Evolutionary conservation across 306 rosid genomes (phyloP).

Genomic region (Dalbergia cultrata): DNA sequence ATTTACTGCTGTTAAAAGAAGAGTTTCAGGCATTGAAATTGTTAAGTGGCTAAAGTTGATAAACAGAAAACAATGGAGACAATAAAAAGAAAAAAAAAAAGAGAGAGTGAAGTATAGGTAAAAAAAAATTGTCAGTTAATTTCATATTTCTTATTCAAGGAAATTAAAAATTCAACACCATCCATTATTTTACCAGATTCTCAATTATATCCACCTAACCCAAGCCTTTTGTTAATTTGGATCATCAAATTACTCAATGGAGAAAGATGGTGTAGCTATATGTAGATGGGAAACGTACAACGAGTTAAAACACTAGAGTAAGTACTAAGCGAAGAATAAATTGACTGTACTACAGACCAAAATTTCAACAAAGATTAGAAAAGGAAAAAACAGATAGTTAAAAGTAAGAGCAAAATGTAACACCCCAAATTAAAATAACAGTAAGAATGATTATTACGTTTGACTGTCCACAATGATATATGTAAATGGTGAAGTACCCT

Average conservation of each 20-base stretch:
- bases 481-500: conserved; percentile 81
- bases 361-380: neutral
- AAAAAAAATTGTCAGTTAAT: neutral
- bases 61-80: neutral
- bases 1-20: conserved; percentile 8
- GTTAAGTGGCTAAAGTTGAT: conserved; percentile 1
- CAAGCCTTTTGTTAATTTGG: neutral
- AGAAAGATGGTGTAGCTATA: neutral
- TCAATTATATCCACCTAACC: neutral
- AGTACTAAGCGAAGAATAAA: neutral
- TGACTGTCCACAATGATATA: conserved; percentile 82
- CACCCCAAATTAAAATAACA: conserved; percentile 26
- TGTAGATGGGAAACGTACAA: neutral
- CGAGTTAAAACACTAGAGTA: neutral
- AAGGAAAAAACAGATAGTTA: neutral
- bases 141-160: conserved; percentile 21
- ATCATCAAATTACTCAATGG: neutral
- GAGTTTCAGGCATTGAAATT: neutral
- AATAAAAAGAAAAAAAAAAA: neutral
- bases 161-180: neutral
- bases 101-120: neutral
- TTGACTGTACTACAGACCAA: neutral
- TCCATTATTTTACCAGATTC: conserved; percentile 8
- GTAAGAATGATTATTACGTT: conserved; percentile 59
- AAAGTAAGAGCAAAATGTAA: neutral